Evolutionary conservation across 768 basidiomycete genomes (phyloP), one percentile per base, ranked within the genome.

Genomic region (Suillus hirtellus): DNA sequence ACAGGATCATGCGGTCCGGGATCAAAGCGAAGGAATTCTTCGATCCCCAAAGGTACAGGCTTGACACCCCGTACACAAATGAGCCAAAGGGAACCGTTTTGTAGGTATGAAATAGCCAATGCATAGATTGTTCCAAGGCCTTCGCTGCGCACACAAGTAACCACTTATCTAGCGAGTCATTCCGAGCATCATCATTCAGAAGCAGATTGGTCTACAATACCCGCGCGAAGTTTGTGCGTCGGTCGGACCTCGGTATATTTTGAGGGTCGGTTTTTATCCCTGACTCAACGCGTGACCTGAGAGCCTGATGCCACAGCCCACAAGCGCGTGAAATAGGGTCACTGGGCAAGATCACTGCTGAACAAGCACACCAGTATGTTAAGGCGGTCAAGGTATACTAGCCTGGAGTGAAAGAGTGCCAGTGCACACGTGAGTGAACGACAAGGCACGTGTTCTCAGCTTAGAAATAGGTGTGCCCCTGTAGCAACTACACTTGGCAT

Each of bases 1-100:
- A 59, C 53, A 31, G 38, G 38, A 31, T 60, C 56, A 62, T 43
- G 53, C 56, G 68, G 60, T 38, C 63, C 59, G 64, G 53, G 34
- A 44, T 55, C 38, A 44, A 56, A 52, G 53, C 65, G 53, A 61
- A 59, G 40, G 19, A 49, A 27, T 59, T 12, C 9, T 37, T 55
- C 59, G 19, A 40, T 47, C 3, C 43, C 59, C 49, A 27, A 58
- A 40, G 27, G 17, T 15, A 40, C n/a, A 40, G 9, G 17, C 10
- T 42, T 31, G 27, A 31, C 10, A 31, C 27, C 17, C 24, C 14
- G 17, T 12, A 42, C 15, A 27, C 10, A 19, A 27, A 10, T 2
- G 37, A 24, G 38, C 19, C 7, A 24, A 58, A 19, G 24, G 10
- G 19, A 31, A 34, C 10, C 50, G 35, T 56, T 56, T 15, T 56